Evolutionary conservation across 2,329 filamentous ascomycete genomes (phyloP), one percentile per base, ranked within the genome.

Genomic region (Sclerotinia nivalis): DNA sequence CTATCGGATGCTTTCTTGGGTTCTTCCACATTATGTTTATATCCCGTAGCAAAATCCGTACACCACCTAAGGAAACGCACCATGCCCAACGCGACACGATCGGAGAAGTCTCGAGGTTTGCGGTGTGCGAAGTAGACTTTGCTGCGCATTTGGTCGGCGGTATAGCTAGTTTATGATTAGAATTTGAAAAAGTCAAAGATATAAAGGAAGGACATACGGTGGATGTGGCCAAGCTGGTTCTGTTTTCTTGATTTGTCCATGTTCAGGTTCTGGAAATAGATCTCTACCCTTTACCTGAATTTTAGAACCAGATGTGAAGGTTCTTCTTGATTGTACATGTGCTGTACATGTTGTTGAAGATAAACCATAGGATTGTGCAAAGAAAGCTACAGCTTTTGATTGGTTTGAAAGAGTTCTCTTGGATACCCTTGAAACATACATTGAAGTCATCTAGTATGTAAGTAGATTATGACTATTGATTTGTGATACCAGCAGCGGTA

Each of bases 31-130:
- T 92, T 86, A 78, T 97, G 93, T 45, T 88, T 89, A 74, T 93
- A 91, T 18, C 93, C 93, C 0, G 94, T 97, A 22, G 86, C 91
- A 49, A 90, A 81, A 78, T 98, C 95, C 81, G 96, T 93, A 13
- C 88, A 88, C 85, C 88, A 95, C 64, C 95, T 87, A 52, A 93
- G 85, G 31, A 93, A 74, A 9, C 92, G 88, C 62, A 97, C 90
- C 73, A 93, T 88, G 70, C 87, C 86, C 78, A 96, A 89, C 2
- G 96, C 96, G 4, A 91, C 81, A 82, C 88, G 89, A 79, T 99
- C 96, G 6, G 93, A 91, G 77, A 88, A 84, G 18, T 87, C 91
- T 76, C 88, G 85, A 1, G 91, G 88, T 74, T 89, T 80, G 34
- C 95, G 90, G 78, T 98, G 95, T 31, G 90, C 93, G 4, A 95